These are phyloP conservation scores for Starmerella scarabaei DNA, from an alignment of 805 yeast genomes.

Conservation along the genomic window DNA sequence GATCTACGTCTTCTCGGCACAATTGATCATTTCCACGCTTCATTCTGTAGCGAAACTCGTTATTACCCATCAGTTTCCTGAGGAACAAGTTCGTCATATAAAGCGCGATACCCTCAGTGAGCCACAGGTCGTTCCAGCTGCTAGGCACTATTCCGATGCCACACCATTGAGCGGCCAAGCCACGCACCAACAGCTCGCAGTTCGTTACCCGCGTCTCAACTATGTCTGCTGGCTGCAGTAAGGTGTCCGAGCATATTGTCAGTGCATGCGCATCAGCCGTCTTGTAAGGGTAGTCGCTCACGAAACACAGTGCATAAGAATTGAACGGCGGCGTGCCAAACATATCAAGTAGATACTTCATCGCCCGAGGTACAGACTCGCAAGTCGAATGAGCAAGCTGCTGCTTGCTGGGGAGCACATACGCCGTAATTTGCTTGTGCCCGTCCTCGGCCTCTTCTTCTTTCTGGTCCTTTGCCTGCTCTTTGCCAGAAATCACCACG, in stretches of 20 bases:
- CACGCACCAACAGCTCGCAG: constrained; percentile 55
- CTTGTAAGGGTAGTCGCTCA: constrained; percentile 25
- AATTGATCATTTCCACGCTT: constrained; percentile 52
- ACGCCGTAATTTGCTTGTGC: constrained; percentile 13
- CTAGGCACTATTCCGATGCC: constrained; percentile 82
- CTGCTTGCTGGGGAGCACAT: constrained; percentile 27
- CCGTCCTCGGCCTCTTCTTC: background rate
- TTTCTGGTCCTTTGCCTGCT: constrained; percentile 1
- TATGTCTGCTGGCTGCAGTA: constrained; percentile 57
- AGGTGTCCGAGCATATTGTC: constrained; percentile 43
- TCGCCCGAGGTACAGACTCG: constrained; percentile 58
- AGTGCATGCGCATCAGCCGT: constrained; percentile 64
- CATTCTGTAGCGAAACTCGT: constrained; percentile 63
- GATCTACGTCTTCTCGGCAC: constrained; percentile 62
- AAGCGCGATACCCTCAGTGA: constrained; percentile 69
- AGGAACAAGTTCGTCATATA: constrained; percentile 70
- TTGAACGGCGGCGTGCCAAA: constrained; percentile 90
- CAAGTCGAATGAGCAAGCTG: constrained; percentile 49
- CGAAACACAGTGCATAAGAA: constrained; percentile 64
- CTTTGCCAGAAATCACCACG: constrained; percentile 31
- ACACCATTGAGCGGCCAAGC: constrained; percentile 81
- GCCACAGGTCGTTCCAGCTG: constrained; percentile 73
- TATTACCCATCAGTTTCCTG: constrained; percentile 61
- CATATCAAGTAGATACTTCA: constrained; percentile 73
- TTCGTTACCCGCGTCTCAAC: constrained; percentile 67